These are phyloP conservation scores for Gelatoporia subvermispora DNA, from an alignment of 768 basidiomycete genomes.

Conservation along the genomic window DNA sequence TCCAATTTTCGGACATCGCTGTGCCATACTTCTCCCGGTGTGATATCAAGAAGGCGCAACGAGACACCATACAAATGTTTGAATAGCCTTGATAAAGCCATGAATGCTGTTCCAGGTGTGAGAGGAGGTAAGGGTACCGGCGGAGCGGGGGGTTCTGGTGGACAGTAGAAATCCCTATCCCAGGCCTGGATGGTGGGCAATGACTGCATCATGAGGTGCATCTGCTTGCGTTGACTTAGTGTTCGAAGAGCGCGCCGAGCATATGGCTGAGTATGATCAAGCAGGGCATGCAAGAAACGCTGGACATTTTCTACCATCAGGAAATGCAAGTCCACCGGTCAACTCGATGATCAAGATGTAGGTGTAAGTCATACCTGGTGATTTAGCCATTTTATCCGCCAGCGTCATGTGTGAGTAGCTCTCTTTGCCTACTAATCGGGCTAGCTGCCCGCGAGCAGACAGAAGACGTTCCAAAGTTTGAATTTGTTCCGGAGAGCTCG, in stretches of 20 bases:
- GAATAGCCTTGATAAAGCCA: slow-evolving; percentile 89
- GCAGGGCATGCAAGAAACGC: slow-evolving; percentile 77
- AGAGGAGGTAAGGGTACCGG: slow-evolving; percentile 68
- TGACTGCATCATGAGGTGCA: slow-evolving; percentile 52
- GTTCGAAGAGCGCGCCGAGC: slow-evolving; percentile 70
- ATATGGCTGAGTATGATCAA: slow-evolving; percentile 74
- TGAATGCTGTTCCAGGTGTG: slow-evolving; percentile 87
- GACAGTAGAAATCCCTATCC: slow-evolving; percentile 94
- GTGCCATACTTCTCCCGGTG: slow-evolving; percentile 87
- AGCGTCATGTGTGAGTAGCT: slow-evolving; percentile 87
- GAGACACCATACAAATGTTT: slow-evolving; percentile 82
- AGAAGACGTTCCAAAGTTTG: slow-evolving; percentile 73
- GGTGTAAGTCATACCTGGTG: slow-evolving; percentile 81
- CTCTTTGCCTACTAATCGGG: slow-evolving; percentile 75
- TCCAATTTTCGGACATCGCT: slow-evolving; percentile 84
- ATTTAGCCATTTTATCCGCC: slow-evolving; percentile 95
- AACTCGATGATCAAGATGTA: background rate
- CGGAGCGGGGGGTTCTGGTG: slow-evolving; percentile 71
- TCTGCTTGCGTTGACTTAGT: slow-evolving; percentile 68
- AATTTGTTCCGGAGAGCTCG: slow-evolving; percentile 71
- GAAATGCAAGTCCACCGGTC: background rate
- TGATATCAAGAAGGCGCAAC: slow-evolving; percentile 62
- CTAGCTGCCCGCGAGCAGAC: slow-evolving; percentile 73
- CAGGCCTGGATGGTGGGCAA: slow-evolving; percentile 81
- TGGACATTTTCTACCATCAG: slow-evolving; percentile 66